phyloP scores from a whole-genome alignment of 202 grass and related monocot species.

The Panicum virgatum region DNA sequence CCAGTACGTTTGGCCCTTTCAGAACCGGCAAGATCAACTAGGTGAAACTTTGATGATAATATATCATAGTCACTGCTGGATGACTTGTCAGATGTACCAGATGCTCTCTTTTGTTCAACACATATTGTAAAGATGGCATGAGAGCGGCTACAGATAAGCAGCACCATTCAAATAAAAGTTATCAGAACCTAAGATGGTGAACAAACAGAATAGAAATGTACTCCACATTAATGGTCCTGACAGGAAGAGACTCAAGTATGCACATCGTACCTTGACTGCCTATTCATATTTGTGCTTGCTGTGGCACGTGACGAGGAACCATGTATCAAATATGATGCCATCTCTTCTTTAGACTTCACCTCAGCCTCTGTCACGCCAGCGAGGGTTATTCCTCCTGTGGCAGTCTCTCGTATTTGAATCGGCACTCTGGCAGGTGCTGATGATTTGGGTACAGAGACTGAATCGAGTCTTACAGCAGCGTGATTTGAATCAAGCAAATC shows the following conservation, averaged over 20 bases:
- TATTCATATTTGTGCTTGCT: constrained; percentile 98
- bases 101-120: constrained; percentile 81
- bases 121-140: constrained; percentile 96
- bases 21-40: constrained; percentile 97
- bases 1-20: constrained; percentile 97
- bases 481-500: constrained; percentile 77
- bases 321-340: constrained; percentile 70
- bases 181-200: neutral
- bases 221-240: neutral
- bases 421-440: constrained; percentile 62
- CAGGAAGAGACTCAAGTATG: neutral
- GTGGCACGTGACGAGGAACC: constrained; percentile 83
- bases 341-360: constrained; percentile 96
- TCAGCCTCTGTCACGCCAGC: constrained; percentile 85
- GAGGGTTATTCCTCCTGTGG: constrained; percentile 82
- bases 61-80: constrained; percentile 65
- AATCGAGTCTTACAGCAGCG: constrained; percentile 54
- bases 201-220: neutral
- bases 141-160: constrained; percentile 71
- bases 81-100: constrained; percentile 44
- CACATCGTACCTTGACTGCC: constrained; percentile 74
- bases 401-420: constrained; percentile 97
- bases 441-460: constrained; percentile 48
- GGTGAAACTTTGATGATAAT: constrained; percentile 83
- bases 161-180: constrained; percentile 4